Percentiles rank a stretch among this genome's conserved stretches.
Conservation (phyloP, 768 basidiomycete species). For the Terana coerulea region DNA sequence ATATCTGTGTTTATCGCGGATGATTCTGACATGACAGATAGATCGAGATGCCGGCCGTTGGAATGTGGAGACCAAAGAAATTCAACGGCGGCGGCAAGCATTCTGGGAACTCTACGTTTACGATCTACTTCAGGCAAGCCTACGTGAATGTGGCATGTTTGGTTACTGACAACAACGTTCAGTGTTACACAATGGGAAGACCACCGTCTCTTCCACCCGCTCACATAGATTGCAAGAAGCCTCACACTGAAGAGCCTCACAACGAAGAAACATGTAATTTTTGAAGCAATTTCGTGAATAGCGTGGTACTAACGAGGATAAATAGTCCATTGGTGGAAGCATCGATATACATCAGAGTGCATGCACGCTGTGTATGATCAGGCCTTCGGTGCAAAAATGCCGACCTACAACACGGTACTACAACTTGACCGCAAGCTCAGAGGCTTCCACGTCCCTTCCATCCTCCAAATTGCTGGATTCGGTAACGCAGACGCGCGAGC, state of each 20-base stretch:
- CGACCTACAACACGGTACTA: slow-evolving; percentile 58
- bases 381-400: slow-evolving; percentile 61
- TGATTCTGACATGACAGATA: slow-evolving; percentile 27
- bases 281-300: not conserved
- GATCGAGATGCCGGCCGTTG: slow-evolving; percentile 68
- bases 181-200: slow-evolving; percentile 70
- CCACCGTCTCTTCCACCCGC: slow-evolving; percentile 59
- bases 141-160: not conserved
- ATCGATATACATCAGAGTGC: slow-evolving; percentile 60
- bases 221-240: slow-evolving; percentile 55
- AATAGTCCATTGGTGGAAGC: slow-evolving; percentile 58
- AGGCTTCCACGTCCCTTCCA: slow-evolving; percentile 57
- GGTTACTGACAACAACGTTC: slow-evolving; percentile 7
- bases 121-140: slow-evolving; percentile 61
- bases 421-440: slow-evolving; percentile 66
- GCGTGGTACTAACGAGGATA: too few relatives aligned
- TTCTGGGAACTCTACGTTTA: slow-evolving; percentile 68
- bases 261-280: slow-evolving; percentile 53
- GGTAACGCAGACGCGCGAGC: slow-evolving; percentile 31
- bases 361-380: slow-evolving; percentile 63
- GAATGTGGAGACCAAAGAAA: slow-evolving; percentile 54
- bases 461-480: slow-evolving; percentile 63
- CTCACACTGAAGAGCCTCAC: slow-evolving; percentile 39
- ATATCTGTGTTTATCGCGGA: not conserved
- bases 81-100: slow-evolving; percentile 54